Conservation (phyloP, 495 filamentous ascomycete species). For the Rhypophila decipiens region DNA sequence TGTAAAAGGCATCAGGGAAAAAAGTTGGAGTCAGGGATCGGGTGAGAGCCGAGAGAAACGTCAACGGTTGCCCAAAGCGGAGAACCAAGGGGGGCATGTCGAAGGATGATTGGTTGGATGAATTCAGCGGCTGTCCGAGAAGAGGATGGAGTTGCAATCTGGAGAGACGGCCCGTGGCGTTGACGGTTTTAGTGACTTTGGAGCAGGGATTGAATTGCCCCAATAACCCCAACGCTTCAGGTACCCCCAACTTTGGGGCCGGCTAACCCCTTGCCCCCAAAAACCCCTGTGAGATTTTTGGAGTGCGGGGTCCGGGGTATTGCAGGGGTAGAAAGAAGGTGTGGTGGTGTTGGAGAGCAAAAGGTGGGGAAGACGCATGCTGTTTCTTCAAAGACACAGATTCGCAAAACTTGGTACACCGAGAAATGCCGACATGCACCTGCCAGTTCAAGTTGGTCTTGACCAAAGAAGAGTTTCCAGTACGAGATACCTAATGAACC, state of each 20-base stretch:
- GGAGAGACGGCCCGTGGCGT: constrained; percentile 27
- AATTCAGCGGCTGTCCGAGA: constrained; percentile 16
- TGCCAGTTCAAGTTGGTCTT: constrained; percentile 12
- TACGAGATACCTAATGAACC: background rate
- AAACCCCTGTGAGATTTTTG: background rate
- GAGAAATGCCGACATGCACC: constrained; percentile 8
- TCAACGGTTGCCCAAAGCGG: constrained; percentile 19
- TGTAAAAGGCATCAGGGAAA: background rate
- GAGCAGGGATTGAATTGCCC: constrained; percentile 5
- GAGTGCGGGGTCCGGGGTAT: constrained; percentile 1
- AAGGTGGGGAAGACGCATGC: background rate
- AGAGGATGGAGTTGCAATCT: constrained; percentile 19
- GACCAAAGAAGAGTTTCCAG: background rate
- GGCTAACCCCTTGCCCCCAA: background rate
- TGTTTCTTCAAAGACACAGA: background rate
- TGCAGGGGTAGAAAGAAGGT: background rate
- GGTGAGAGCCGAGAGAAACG: constrained; percentile 1
- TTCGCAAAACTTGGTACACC: background rate
- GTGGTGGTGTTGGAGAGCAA: background rate
- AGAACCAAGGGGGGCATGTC: constrained; percentile 3
- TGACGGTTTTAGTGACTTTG: constrained; percentile 11
- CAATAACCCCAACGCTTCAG: background rate
- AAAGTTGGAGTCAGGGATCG: constrained; percentile 6
- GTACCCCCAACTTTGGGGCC: constrained; percentile 10
- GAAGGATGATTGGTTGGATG: constrained; percentile 16